These are phyloP conservation scores for Bonia amplexicaulis DNA, from an alignment of 176 grass and related monocot genomes.

Conservation along the genomic window DNA sequence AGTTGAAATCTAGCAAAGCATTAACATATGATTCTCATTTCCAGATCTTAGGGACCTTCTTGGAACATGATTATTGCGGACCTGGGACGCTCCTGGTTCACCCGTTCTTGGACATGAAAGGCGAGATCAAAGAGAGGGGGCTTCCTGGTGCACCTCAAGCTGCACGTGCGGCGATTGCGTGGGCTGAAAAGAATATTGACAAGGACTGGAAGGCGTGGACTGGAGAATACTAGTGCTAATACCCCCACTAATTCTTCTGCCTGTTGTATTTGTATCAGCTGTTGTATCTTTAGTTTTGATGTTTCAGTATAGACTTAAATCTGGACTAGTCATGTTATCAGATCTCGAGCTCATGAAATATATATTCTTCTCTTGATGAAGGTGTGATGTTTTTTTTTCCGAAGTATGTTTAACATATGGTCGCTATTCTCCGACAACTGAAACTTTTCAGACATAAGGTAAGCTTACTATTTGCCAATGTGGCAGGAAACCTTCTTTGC, in stretches of 20 bases:
- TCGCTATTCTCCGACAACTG: neutral
- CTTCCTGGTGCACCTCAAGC: slow-evolving; percentile 67
- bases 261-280: neutral
- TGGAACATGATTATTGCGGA: slow-evolving; percentile 65
- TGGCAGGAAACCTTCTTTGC: neutral
- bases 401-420: neutral
- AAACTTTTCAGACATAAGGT: neutral
- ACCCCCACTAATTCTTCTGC: neutral
- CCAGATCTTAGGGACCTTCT: slow-evolving; percentile 61
- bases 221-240: slow-evolving; percentile 38
- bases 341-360: neutral
- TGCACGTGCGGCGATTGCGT: slow-evolving; percentile 61
- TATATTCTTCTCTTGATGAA: neutral
- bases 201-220: slow-evolving; percentile 85
- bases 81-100: slow-evolving; percentile 78
- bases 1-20: neutral
- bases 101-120: slow-evolving; percentile 84
- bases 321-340: slow-evolving; percentile 13
- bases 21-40: slow-evolving; percentile 8
- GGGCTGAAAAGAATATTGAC: slow-evolving; percentile 83
- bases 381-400: neutral
- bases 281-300: neutral
- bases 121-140: slow-evolving; percentile 53
- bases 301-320: slow-evolving; percentile 3
- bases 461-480: slow-evolving; percentile 11